phyloP scores from a whole-genome alignment of 2,329 filamentous ascomycete species.

The Diaporthe sp. region DNA sequence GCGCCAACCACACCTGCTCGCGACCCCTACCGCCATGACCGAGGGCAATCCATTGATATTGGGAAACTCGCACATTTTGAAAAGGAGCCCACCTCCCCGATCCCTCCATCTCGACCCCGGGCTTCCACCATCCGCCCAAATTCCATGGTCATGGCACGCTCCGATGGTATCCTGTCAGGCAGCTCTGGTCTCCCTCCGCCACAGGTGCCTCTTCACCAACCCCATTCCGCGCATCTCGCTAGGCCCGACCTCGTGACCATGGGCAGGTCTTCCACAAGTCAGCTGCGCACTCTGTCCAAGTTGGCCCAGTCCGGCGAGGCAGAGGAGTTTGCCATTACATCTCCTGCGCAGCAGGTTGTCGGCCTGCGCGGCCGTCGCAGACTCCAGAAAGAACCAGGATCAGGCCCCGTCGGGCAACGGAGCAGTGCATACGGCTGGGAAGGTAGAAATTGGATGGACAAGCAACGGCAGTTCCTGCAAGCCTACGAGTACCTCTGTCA shows the following conservation, averaged over 20 bases:
- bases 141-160: conserved; percentile 72
- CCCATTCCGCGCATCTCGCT: conserved; percentile 64
- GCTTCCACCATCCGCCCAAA: conserved; percentile 64
- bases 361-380: conserved; percentile 88
- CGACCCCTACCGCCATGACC: conserved; percentile 58
- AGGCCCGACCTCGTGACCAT: conserved; percentile 84
- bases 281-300: conserved; percentile 88
- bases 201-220: conserved; percentile 54
- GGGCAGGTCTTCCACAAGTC: conserved; percentile 89
- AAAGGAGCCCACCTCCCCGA: conserved; percentile 57
- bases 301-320: conserved; percentile 81
- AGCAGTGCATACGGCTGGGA: conserved; percentile 78
- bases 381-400: conserved; percentile 77
- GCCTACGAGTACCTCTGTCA: conserved; percentile 99
- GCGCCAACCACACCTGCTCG: conserved; percentile 51
- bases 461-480: conserved; percentile 94
- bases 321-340: conserved; percentile 85
- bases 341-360: conserved; percentile 85
- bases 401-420: conserved; percentile 61
- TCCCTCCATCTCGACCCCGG: conserved; percentile 57
- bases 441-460: conserved; percentile 97
- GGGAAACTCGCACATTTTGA: conserved; percentile 66
- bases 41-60: conserved; percentile 77
- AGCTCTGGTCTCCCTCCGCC: conserved; percentile 51
- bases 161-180: conserved; percentile 64